Evolutionary conservation across 495 filamentous ascomycete genomes (phyloP).

Genomic region (Daldinia vernicosa): DNA sequence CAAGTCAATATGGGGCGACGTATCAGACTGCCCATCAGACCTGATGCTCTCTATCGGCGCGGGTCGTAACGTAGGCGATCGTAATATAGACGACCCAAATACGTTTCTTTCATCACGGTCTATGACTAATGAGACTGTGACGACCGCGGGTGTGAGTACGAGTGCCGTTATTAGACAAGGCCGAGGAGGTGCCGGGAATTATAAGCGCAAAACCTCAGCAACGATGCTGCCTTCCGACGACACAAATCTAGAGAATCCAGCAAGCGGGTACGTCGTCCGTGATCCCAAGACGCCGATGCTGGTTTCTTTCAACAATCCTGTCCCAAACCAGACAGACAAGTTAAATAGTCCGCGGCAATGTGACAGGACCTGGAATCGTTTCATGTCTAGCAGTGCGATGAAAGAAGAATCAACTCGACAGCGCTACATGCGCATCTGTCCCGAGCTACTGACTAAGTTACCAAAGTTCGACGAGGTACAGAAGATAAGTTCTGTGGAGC

Average conservation of each 20-base stretch:
- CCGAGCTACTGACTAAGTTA: constrained; percentile 43
- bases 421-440: constrained; percentile 47
- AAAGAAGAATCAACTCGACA: constrained; percentile 25
- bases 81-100: constrained; percentile 27
- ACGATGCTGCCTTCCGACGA: constrained; percentile 10
- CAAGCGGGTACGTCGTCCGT: constrained; percentile 40
- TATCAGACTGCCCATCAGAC: constrained; percentile 51
- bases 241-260: constrained; percentile 3
- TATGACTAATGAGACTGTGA: constrained; percentile 39
- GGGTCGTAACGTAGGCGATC: constrained; percentile 43
- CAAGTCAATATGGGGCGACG: constrained; percentile 58
- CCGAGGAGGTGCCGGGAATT: constrained; percentile 41
- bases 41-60: constrained; percentile 61
- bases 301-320: constrained; percentile 43
- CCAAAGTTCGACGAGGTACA: constrained; percentile 43
- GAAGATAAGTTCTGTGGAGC: constrained; percentile 30
- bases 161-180: constrained; percentile 44
- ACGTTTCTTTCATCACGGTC: constrained; percentile 26
- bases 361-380: constrained; percentile 46
- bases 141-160: constrained; percentile 2
- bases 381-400: constrained; percentile 32
- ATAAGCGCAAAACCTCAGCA: constrained; percentile 38
- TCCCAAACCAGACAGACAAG: constrained; percentile 38
- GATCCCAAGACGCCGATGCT: constrained; percentile 43
- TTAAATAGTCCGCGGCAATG: constrained; percentile 45